Evolutionary conservation across 2,329 filamentous ascomycete genomes (phyloP).

Genomic region (Exophiala mesophila): DNA sequence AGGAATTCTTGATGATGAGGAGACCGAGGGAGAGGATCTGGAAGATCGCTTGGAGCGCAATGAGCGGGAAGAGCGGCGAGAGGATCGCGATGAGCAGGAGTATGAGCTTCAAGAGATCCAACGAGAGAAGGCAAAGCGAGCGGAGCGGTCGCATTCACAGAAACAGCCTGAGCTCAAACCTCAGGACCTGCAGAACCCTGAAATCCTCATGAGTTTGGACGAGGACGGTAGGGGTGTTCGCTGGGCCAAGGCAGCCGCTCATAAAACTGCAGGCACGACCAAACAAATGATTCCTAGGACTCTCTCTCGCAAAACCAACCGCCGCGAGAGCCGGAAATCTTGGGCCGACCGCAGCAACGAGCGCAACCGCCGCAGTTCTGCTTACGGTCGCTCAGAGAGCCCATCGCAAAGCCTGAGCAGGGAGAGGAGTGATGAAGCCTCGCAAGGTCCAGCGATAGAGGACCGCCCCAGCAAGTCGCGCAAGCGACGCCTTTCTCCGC

Average conservation of each 20-base stretch:
- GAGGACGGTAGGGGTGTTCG: conserved; percentile 20
- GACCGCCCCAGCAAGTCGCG: neutral
- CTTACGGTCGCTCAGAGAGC: conserved; percentile 35
- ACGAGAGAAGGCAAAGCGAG: conserved; percentile 23
- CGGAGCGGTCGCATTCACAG: conserved; percentile 15
- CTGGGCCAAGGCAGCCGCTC: conserved; percentile 18
- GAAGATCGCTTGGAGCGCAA: conserved; percentile 44
- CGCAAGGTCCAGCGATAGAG: neutral
- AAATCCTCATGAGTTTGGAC: conserved; percentile 25
- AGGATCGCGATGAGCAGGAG: conserved; percentile 42
- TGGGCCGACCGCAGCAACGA: conserved; percentile 40
- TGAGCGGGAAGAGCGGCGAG: conserved; percentile 37
- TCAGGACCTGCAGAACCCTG: conserved; percentile 27
- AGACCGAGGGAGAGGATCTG: conserved; percentile 39
- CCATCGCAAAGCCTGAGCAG: conserved; percentile 12
- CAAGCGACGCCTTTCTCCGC: conserved; percentile 9
- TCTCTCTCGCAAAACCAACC: conserved; percentile 10
- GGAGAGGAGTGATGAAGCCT: conserved; percentile 1
- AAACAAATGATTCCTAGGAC: conserved; percentile 17
- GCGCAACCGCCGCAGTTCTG: conserved; percentile 37
- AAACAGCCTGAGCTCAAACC: conserved; percentile 28
- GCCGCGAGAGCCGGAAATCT: conserved; percentile 11
- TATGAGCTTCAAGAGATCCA: conserved; percentile 43
- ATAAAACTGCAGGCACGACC: conserved; percentile 21
- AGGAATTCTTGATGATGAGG: conserved; percentile 54